Evolutionary conservation across 148 eudicot species (phyloP).

Genomic region (Amaranthus cruentus): DNA sequence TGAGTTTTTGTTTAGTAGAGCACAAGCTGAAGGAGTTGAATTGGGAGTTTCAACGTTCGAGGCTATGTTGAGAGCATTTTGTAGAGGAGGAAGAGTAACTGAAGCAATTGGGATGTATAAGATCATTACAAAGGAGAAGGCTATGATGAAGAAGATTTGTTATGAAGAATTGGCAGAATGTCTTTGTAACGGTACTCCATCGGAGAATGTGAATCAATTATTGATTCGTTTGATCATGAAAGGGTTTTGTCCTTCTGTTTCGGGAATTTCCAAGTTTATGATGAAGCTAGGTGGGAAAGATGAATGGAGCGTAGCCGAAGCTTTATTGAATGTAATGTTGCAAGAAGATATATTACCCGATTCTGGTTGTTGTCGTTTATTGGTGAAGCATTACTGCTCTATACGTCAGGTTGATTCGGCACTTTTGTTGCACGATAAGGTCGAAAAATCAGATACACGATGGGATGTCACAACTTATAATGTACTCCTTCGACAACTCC

Average conservation of each 20-base stretch:
- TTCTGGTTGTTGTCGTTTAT: constrained; percentile 46
- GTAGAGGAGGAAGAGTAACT: constrained; percentile 38
- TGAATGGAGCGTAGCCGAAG: constrained; percentile 57
- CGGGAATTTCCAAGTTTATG: constrained; percentile 40
- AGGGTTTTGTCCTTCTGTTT: constrained; percentile 42
- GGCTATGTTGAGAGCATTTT: constrained; percentile 52
- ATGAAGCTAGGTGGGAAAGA: constrained; percentile 40
- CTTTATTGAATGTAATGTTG: constrained; percentile 41
- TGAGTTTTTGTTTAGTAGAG: constrained; percentile 48
- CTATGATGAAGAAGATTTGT: constrained; percentile 32
- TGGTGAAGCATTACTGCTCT: constrained; percentile 56
- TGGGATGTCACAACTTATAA: constrained; percentile 59
- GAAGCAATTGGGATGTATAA: constrained; percentile 51
- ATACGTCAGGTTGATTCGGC: constrained; percentile 50
- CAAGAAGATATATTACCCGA: constrained; percentile 44
- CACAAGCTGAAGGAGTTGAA: constrained; percentile 31
- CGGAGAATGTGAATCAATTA: constrained; percentile 36
- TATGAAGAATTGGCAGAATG: constrained; percentile 39
- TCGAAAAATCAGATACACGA: constrained; percentile 36
- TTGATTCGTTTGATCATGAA: constrained; percentile 42
- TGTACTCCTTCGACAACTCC: constrained; percentile 46
- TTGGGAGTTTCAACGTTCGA: constrained; percentile 45
- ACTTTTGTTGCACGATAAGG: constrained; percentile 48
- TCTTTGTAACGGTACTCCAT: constrained; percentile 52
- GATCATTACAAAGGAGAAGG: constrained; percentile 28